Evolutionary conservation across 192 early-diverging fungal genomes (phyloP), one percentile per base, ranked within the genome.

Genomic region (Chytriomyces sp.): DNA sequence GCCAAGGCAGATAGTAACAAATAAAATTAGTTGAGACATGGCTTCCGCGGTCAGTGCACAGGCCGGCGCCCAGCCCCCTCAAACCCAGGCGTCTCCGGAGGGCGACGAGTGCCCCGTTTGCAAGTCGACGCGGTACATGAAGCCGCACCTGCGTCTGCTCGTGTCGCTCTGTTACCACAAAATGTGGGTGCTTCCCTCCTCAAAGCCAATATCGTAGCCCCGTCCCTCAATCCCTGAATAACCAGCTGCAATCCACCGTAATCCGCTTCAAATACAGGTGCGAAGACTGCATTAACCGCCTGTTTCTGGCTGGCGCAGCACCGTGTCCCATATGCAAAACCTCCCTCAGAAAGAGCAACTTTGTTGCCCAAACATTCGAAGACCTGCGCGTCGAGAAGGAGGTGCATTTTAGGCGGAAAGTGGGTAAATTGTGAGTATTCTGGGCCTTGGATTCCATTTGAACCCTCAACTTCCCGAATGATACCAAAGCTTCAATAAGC

Each of bases 151-250:
- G 85, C 91, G 89, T 75, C 85, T 98, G 34, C 82, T 95, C n/a
- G 94, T 96, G 26, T 89, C 91, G 38, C 93, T 93, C 10, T 98
- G 96, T 78, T 96, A 93, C 78, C 95, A 98, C 84, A 94, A 92
- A 77, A 93, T 98, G 94, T 92, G 81, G 38, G 81, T 40, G n/a
- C 19, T 25, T 8, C 58, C 25, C 55, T 19, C 12, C 31, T n/a
- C 31, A 5, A 62, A 17, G 63, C 17, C 39, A 8, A 25, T 8
- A 28, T 54, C 26, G 36, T 58, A 19, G 19, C 28, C 17, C n/a
- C n/a, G n/a, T n/a, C n/a, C n/a, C n/a, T n/a, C n/a, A n/a, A n/a
- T n/a, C n/a, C n/a, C n/a, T n/a, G n/a, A n/a, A n/a, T n/a, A n/a
- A n/a, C n/a, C n/a, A n/a, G n/a, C n/a, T n/a, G n/a, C n/a, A n/a